These are phyloP conservation scores for Torrubiella hemipterigena DNA, from an alignment of 2,329 filamentous ascomycete species.

Conservation along the genomic window DNA sequence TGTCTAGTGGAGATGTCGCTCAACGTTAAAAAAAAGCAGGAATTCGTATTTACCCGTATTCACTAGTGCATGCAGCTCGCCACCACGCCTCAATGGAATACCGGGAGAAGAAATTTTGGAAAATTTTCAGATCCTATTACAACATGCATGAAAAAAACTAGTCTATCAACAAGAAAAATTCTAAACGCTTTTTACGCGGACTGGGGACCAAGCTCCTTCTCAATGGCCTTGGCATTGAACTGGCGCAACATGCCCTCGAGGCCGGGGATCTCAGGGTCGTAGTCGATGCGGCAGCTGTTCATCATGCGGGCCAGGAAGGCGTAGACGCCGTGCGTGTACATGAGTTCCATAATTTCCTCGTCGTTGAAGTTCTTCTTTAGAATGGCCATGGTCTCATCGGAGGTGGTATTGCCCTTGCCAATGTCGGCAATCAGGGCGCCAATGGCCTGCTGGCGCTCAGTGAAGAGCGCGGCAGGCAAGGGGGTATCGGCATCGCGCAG, in stretches of 20 bases:
- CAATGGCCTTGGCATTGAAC: constrained; percentile 4
- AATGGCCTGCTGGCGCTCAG: constrained; percentile 8
- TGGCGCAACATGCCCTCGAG: constrained; percentile 6
- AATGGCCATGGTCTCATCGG: constrained; percentile 6
- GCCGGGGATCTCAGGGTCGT: constrained; percentile 6
- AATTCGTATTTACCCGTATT: too few relatives aligned
- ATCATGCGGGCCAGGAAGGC: constrained; percentile 10
- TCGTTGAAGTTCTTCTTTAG: constrained; percentile 7
- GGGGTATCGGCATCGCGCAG: constrained; percentile 4
- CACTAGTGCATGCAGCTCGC: too few relatives aligned
- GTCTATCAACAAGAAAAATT: too few relatives aligned
- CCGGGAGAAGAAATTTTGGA: too few relatives aligned
- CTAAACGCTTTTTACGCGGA: too few relatives aligned
- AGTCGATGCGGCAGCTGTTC: constrained; percentile 8
- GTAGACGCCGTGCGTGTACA: constrained; percentile 10
- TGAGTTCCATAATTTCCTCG: constrained; percentile 11
- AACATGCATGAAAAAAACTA: too few relatives aligned
- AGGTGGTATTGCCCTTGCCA: constrained; percentile 7
- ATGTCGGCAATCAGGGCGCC: constrained; percentile 8
- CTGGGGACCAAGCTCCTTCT: constrained; percentile 1
- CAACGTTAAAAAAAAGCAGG: too few relatives aligned
- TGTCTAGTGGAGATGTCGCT: too few relatives aligned
- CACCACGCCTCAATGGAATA: too few relatives aligned
- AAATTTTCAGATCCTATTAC: too few relatives aligned
- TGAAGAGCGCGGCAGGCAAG: constrained; percentile 3